Evolutionary conservation across 2,329 filamentous ascomycete species (phyloP), one percentile per base, ranked within the genome.

Genomic region (Cladophialophora psammophila): DNA sequence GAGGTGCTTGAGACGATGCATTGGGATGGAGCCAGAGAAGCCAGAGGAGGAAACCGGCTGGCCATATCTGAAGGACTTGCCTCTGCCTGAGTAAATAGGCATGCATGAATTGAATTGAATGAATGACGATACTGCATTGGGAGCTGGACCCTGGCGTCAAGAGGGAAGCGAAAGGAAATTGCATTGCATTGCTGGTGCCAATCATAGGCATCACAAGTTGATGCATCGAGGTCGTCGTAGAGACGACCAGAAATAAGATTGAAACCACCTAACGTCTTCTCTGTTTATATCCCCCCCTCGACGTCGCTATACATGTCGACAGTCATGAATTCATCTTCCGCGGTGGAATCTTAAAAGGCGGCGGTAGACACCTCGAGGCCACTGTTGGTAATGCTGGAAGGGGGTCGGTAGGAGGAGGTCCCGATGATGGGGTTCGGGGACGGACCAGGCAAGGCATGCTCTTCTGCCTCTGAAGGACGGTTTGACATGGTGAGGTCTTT

Each of bases 11-110:
- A 79, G 82, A 65, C 78, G 81, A 63, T 80, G 80, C 6, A 73
- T 84, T 52, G 81, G 81, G 2, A 80, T 83, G 79, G 81, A 83
- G 66, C 73, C 78, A 1, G 81, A 84, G 73, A 80, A 79, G 66
- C 78, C 78, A 0, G 81, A 84, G 66, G 81, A 83, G 34, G 82
- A 84, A 72, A 82, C 78, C 64, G 82, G 82, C 32, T 84, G 79
- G 78, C 80, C 81, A 67, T 79, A 83, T 54, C 73, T 84, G 53
- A 82, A 82, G 72, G 77, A 82, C 69, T 70, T 78, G 34, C 76
- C 78, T 13, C 72, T 77, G n/a, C 75, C 75, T 65, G 72, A 73
- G 15, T 61, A 66, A 40, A 26, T 26, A 26, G 3, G 26, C 26
- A 26, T 26, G 60, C 58, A 35, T 68, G 52, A 55, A 34, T 53